Base-by-base conservation (phyloP, 148 eudicot genomes). In the Rhododendron ovatum region DNA sequence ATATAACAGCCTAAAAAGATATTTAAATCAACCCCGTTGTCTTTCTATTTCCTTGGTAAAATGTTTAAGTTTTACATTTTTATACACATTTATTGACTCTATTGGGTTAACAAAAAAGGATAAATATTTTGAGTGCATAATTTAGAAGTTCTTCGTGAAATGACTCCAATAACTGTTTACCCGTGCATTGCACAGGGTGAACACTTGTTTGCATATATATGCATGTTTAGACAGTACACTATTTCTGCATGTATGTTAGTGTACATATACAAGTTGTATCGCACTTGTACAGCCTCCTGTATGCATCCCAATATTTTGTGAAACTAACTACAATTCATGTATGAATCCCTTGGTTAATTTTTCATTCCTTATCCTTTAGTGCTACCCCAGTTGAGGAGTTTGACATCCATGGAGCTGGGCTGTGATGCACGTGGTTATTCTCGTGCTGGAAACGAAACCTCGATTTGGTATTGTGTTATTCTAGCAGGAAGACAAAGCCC, bases 341-440 rank as follows among this genome's bases (percentile, higher is more conserved):
- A 37, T 37, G 47, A 37, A 47, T 12, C 86, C 74, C 69, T 55
- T 47, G 26, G 55, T 43, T 81, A 79, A 61, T 83, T 85, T 67
- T 20, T 82, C 73, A 77, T 83, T 9, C 83, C 50, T 18, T 80
- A 75, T 83, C 47, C 47, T 89, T 26, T 86, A 97, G 99, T 90
- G 87, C 96, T 97, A 91, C 94, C 98, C 63, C 98, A 94, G 76
- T 90, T 97, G 87, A 92, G 99, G 91, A 95, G 91, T 50, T 86
- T 94, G 91, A 95, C 99, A 80, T 91, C 99, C 18, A 89, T 85
- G 96, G 98, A 95, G 89, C 88, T 97, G 87, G 99, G 99, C 73
- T 97, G 99, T 83, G 96, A 95, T 90, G 90, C 96, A 39, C 91
- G 88, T 48, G 98, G 99, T 85, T 91, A 91, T 87, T 95, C 99